Conservation (phyloP, 768 basidiomycete species). For the Amanita fuliginea region DNA sequence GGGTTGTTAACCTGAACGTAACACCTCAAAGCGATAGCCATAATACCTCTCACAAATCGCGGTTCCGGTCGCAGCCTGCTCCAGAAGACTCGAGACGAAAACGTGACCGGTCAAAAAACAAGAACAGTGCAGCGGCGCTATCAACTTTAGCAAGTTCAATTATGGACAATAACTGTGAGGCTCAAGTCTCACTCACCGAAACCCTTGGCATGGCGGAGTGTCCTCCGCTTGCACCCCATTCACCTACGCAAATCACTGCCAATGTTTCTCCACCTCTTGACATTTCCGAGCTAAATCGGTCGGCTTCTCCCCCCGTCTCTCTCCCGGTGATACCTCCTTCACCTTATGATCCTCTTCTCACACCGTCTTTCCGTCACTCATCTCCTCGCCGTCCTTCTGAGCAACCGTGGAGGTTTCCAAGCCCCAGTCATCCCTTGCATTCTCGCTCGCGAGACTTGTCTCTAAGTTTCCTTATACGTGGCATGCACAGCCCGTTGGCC, state of each 20-base stretch:
- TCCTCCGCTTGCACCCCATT: slow-evolving; percentile 27
- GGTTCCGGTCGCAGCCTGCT: slow-evolving; percentile 27
- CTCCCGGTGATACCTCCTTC: slow-evolving; percentile 43
- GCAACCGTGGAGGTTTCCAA: slow-evolving; percentile 76
- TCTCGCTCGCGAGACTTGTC: slow-evolving; percentile 53
- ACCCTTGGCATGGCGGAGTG: slow-evolving; percentile 16
- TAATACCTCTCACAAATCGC: slow-evolving; percentile 29
- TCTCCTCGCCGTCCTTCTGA: slow-evolving; percentile 65
- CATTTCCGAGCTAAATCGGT: slow-evolving; percentile 10
- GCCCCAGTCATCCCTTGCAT: slow-evolving; percentile 69
- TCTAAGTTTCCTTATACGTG: slow-evolving; percentile 50
- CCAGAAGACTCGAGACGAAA: slow-evolving; percentile 14
- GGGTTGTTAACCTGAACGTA: slow-evolving; percentile 28
- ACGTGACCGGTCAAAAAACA: slow-evolving; percentile 12
- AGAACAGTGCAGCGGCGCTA: slow-evolving; percentile 12
- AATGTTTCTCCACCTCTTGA: slow-evolving; percentile 12
- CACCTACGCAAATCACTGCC: slow-evolving; percentile 18
- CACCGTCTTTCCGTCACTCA: slow-evolving; percentile 72
- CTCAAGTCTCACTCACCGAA: slow-evolving; percentile 3
- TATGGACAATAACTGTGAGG: slow-evolving; percentile 12
- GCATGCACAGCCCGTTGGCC: slow-evolving; percentile 36
- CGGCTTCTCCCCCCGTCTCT: slow-evolving; percentile 20
- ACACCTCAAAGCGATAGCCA: slow-evolving; percentile 25
- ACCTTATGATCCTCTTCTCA: slow-evolving; percentile 65
- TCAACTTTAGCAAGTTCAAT: slow-evolving; percentile 16